Conservation (phyloP, 495 filamentous ascomycete species). For the Aeminium ludgeri region DNA sequence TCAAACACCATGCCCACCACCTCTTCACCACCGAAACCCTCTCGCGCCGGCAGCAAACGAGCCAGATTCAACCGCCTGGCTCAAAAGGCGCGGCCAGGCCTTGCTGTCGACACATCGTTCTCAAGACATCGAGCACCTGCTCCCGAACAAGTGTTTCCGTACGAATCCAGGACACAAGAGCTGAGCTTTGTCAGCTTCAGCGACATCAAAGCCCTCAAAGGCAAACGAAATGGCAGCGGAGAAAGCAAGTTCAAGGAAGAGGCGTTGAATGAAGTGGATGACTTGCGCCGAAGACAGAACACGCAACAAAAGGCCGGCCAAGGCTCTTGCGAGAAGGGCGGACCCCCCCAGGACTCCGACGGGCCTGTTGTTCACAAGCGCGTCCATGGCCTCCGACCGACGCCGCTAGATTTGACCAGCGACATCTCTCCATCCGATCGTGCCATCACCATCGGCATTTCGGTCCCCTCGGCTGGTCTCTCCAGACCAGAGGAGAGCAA, state of each 20-base stretch:
- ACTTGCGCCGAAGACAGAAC: not conserved
- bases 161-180: slow-evolving; percentile 11
- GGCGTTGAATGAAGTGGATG: too few relatives aligned
- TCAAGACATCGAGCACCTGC: slow-evolving; percentile 14
- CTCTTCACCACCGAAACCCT: not conserved
- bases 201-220: not conserved
- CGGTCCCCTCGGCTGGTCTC: slow-evolving; percentile 44
- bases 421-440: slow-evolving; percentile 61
- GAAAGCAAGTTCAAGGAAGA: not conserved
- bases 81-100: slow-evolving; percentile 15
- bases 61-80: not conserved
- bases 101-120: slow-evolving; percentile 22
- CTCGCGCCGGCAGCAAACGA: not conserved
- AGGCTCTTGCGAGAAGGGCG: slow-evolving; percentile 1
- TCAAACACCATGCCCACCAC: not conserved
- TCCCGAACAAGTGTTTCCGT: slow-evolving; percentile 20
- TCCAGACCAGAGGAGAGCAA: slow-evolving; percentile 35
- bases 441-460: slow-evolving; percentile 65
- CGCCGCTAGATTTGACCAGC: slow-evolving; percentile 9
- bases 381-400: slow-evolving; percentile 9
- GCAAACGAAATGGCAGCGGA: not conserved
- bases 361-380: slow-evolving; percentile 5
- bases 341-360: not conserved
- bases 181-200: slow-evolving; percentile 11
- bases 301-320: not conserved